Evolutionary conservation across 2,329 filamentous ascomycete species (phyloP).

Genomic region (Colletotrichum abscissum): DNA sequence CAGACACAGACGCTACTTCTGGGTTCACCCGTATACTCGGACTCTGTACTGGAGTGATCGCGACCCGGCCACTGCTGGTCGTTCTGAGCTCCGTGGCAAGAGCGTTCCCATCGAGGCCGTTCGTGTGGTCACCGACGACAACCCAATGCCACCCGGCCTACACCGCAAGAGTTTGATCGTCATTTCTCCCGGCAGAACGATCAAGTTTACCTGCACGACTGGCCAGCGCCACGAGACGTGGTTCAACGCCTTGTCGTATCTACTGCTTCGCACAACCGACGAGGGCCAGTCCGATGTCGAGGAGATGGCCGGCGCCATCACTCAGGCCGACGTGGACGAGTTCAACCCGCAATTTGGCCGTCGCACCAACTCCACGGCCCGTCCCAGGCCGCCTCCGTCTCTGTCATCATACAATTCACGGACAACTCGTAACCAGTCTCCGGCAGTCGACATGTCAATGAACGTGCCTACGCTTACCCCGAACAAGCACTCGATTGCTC

Average conservation of each 20-base stretch:
- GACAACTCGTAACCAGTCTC: constrained; percentile 74
- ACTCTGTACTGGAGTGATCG: constrained; percentile 97
- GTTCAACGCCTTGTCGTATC: constrained; percentile 96
- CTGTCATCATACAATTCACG: constrained; percentile 85
- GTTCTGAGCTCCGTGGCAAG: constrained; percentile 81
- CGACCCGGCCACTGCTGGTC: constrained; percentile 84
- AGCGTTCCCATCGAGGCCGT: constrained; percentile 95
- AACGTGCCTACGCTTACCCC: constrained; percentile 68
- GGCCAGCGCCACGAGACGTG: constrained; percentile 96
- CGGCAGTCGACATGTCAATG: constrained; percentile 60
- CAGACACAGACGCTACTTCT: constrained; percentile 95
- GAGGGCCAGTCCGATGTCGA: constrained; percentile 73
- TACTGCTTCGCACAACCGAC: constrained; percentile 80
- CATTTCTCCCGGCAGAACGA: constrained; percentile 85
- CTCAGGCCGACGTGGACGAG: constrained; percentile 75
- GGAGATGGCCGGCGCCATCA: constrained; percentile 67
- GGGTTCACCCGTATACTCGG: constrained; percentile 97
- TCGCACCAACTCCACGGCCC: constrained; percentile 45
- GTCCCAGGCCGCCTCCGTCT: constrained; percentile 69
- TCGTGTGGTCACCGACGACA: constrained; percentile 91
- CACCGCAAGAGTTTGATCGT: constrained; percentile 95
- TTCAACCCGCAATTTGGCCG: constrained; percentile 78
- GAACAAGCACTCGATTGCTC: constrained; percentile 54
- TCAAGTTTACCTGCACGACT: constrained; percentile 95
- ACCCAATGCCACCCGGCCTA: constrained; percentile 92